Percentiles rank a stretch among this genome's conserved stretches.
These are phyloP conservation scores for Peronosclerospora sorghi DNA, from an alignment of 352 stramenopile species.

Conservation along the genomic window DNA sequence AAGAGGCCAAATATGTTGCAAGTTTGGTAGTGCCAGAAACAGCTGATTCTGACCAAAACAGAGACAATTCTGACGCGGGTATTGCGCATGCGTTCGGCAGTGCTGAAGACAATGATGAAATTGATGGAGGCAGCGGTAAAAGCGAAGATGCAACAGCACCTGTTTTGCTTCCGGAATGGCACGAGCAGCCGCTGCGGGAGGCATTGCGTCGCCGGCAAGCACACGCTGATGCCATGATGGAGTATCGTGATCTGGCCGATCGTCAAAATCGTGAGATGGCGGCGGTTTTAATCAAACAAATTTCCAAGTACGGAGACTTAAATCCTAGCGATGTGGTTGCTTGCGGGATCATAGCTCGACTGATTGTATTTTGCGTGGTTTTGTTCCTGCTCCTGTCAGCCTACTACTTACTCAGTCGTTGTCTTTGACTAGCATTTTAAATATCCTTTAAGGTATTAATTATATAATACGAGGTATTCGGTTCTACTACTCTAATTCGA, in stretches of 20 bases:
- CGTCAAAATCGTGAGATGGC: conserved; percentile 42
- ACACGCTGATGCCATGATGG: conserved; percentile 13
- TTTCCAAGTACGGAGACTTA: conserved; percentile 27
- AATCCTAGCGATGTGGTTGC: conserved; percentile 30
- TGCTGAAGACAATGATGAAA: conserved; percentile 20
- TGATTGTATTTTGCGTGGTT: conserved; percentile 32
- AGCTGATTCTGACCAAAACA: conserved; percentile 6
- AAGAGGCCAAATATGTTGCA: conserved; percentile 27
- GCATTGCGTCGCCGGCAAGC: conserved; percentile 45
- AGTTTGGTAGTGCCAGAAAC: conserved; percentile 22
- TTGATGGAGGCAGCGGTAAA: conserved; percentile 11
- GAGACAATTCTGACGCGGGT: conserved; percentile 3
- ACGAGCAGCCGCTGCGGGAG: conserved; percentile 32
- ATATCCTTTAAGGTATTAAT: too few species aligned
- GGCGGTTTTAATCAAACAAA: conserved; percentile 30
- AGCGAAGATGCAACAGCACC: conserved; percentile 7
- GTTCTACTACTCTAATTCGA: too few species aligned
- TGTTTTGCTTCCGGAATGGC: conserved; percentile 51
- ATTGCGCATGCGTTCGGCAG: conserved; percentile 47
- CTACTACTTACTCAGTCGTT: too few species aligned
- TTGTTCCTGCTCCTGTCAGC: conserved; percentile 26
- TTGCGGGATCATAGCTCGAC: conserved; percentile 32
- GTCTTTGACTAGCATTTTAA: too few species aligned
- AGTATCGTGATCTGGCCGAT: conserved; percentile 30
- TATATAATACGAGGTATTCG: too few species aligned